Base-by-base conservation (phyloP, 1,284 basidiomycete species). In the Agaricales sp. region DNA sequence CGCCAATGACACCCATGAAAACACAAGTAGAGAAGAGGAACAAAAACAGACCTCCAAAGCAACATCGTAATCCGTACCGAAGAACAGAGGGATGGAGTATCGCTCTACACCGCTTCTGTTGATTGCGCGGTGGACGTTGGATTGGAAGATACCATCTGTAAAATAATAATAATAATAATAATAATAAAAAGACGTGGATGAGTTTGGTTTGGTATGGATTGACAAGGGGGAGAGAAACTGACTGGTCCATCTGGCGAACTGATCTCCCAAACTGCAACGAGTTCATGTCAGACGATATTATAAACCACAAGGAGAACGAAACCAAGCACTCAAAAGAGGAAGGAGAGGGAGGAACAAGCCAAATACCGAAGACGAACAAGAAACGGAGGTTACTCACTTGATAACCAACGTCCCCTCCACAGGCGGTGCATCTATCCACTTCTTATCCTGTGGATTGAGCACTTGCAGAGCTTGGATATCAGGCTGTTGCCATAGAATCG, bases 121-220 rank as follows among this genome's bases (percentile, higher is more conserved):
- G 54, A 87, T 74, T 2, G 79, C 87, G 19, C 86, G 77, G 61
- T 90, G 87, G 2, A 80, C 68, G 1, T 84, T 88, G 2, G 82
- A 86, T 53, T 85, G 85, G 69, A 88, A 89, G 30, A 85, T 69
- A 56, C 82, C 86, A 61, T 89, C 83, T 87, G 51, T n/a, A n/a
- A n/a, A 19, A 47, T 23, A 44, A 47, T 23, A 41, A 30, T 39
- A 3, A 46, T 22, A 24, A 3, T 47, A 16, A 53, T 20, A 46
- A 37, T 47, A 26, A 41, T 11, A 26, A 6, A 30, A 14, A 14
- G 26, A 2, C 18, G 37, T 52, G 18, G 21, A 46, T 44, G 8
- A 41, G 8, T 21, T 11, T 43, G 11, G 8, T 21, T 19, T 43
- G 13, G 11, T 35, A 11, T 50, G 22, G 11, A 13, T 24, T 43